These are phyloP conservation scores for Euphrasia arctica DNA, from an alignment of 305 asterid genomes.

Conservation along the genomic window DNA sequence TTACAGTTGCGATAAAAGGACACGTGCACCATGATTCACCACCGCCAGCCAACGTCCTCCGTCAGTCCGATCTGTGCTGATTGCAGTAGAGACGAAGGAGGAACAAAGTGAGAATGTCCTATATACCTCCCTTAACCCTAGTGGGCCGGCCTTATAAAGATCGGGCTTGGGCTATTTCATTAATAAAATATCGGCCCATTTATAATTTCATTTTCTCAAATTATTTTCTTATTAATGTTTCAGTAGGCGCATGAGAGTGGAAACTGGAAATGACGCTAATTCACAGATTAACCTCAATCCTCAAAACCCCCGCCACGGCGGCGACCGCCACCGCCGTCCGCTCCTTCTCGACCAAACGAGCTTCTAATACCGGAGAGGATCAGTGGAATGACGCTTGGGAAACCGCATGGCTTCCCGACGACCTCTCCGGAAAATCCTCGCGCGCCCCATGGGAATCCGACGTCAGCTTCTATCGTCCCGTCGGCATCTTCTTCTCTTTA, in stretches of 20 bases:
- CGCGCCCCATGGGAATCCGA: conserved; percentile 85
- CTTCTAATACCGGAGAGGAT: conserved; percentile 45
- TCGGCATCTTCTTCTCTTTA: no score
- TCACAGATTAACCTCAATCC: conserved; percentile 32
- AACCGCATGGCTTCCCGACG: conserved; percentile 86
- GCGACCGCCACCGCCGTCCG: conserved; percentile 31
- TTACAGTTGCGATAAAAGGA: conserved; percentile 46
- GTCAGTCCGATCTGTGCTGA: conserved; percentile 26
- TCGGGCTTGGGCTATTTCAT: not conserved
- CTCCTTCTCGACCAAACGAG: conserved; percentile 32
- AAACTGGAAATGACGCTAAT: conserved; percentile 32
- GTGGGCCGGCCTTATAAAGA: conserved; percentile 16
- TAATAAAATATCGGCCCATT: not conserved
- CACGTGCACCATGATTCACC: conserved; percentile 47
- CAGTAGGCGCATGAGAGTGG: not conserved
- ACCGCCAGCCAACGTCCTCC: conserved; percentile 25
- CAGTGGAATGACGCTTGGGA: conserved; percentile 95
- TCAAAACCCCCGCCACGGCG: conserved; percentile 34
- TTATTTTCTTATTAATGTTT: no score
- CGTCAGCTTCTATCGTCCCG: conserved; percentile 56
- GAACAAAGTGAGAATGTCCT: not conserved
- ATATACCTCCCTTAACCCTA: conserved; percentile 30
- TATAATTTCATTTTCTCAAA: not conserved
- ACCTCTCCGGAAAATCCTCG: conserved; percentile 47
- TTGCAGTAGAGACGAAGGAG: conserved; percentile 16